Evolutionary conservation across 768 basidiomycete species (phyloP), one percentile per base, ranked within the genome.

Genomic region (Glaciozyma martinii): DNA sequence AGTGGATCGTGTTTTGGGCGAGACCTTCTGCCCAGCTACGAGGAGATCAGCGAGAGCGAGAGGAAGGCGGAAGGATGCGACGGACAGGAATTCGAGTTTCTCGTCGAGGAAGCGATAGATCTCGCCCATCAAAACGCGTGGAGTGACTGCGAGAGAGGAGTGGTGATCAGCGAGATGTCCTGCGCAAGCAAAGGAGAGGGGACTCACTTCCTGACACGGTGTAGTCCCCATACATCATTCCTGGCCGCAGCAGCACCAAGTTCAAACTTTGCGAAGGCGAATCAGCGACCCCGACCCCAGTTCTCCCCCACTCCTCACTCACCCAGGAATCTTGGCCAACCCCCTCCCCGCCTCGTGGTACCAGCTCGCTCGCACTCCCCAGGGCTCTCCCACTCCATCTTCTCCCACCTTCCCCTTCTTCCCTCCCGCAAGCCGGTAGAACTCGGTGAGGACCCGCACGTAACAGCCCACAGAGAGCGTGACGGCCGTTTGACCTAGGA

Each of bases 41-140:
- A 9, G 61, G 19, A 15, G 23, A 12, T 2, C 30, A 33, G 49
- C 5, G 53, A 54, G 23, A 44, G 43, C 10, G n/a, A 29, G 9
- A 15, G 32, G n/a, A 42, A 44, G n/a, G 1, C 15, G 19, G 19
- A 16, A 32, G 3, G 23, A 5, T 19, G 18, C 33, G 30, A 50
- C 59, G 61, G 49, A 71, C 59, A 72, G 55, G 58, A 72, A 62
- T 21, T 68, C 71, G 44, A 71, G 56, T 33, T 65, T 68, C 54
- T 72, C 71, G 42, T 29, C 49, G 27, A 66, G 40, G 58, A 58
- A 68, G 1, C 46, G 29, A 63, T 72, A 72, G 0, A 72, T 62
- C n/a, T 70, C 67, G 29, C 62, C 71, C 30, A 69, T 61, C 49
- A 60, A 50, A 9, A 60, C 10, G 7, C 54, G 42, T 1, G 60